phyloP scores from a whole-genome alignment of 495 filamentous ascomycete species.

The Rostrohypoxylon terebratum region DNA sequence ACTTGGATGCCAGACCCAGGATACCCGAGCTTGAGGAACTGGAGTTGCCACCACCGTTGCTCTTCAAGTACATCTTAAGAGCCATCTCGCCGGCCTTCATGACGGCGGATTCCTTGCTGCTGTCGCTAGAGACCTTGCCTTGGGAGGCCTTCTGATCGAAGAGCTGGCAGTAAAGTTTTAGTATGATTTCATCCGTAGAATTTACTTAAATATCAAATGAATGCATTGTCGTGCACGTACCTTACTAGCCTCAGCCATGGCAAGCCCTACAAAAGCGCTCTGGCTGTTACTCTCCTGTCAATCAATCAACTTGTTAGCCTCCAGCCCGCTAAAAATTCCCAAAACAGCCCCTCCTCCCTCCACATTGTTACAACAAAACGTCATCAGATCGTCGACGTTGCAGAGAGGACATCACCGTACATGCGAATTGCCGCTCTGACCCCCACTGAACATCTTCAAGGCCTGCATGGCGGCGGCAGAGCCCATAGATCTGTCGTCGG shows the following conservation, averaged over 20 bases:
- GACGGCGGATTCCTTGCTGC: constrained; percentile 64
- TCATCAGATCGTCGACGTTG: neutral
- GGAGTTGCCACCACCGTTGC: constrained; percentile 47
- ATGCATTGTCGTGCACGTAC: constrained; percentile 34
- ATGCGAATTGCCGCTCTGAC: constrained; percentile 48
- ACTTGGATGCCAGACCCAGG: constrained; percentile 57
- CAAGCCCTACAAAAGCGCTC: constrained; percentile 63
- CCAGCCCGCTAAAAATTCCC: neutral
- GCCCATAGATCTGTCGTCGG: constrained; percentile 62
- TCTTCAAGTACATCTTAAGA: constrained; percentile 67
- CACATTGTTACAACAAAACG: neutral
- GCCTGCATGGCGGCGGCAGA: constrained; percentile 75
- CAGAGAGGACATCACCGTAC: constrained; percentile 24
- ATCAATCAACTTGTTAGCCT: constrained; percentile 5
- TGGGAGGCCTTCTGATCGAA: constrained; percentile 62
- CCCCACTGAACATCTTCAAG: constrained; percentile 70
- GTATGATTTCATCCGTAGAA: neutral
- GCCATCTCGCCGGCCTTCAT: constrained; percentile 67
- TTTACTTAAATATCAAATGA: neutral
- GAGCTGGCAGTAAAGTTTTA: constrained; percentile 46
- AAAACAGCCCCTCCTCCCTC: neutral
- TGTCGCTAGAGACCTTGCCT: constrained; percentile 58
- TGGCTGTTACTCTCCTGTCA: constrained; percentile 49
- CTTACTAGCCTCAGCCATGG: constrained; percentile 66
- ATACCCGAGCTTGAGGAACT: constrained; percentile 46